Base-by-base conservation (phyloP, 2,329 filamentous ascomycete species). In the Trichoderma sp. region DNA sequence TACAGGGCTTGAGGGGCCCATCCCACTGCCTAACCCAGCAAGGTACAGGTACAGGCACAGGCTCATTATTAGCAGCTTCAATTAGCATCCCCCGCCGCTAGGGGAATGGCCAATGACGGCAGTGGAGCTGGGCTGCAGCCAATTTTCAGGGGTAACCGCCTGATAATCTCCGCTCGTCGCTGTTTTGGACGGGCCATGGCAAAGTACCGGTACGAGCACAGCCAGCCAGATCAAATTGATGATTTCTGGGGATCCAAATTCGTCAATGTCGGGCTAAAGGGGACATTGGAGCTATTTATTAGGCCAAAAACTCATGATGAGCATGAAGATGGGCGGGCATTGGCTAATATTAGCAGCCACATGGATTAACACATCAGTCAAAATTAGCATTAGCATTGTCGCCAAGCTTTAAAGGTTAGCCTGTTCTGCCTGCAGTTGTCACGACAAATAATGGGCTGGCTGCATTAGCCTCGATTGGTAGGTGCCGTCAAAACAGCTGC, bases 101-200 rank as follows among this genome's bases (percentile, higher is more conserved):
- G 51, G 64, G 60, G 64, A 53, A 24, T 53, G 47, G 51, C 64
- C 64, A 67, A 67, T 67, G 64, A 32, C 64, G 21, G 21, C 51
- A 39, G 64, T 57, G 64, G 30, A 57, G 32, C 47, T 53, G 47
- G 51, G 51, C 18, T 57, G 64, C 64, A 56, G 21, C 56, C 51
- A 56, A 60, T 67, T 67, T 67, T 43, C 64, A 67, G 64, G 64
- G 64, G 64, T 57, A 57, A 34, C 64, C 51, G 64, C 64, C 32
- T 67, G 64, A 67, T 67, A 67, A 67, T 67, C 64, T 67, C 64
- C 64, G 64, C 64, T 28, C 43, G 51, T 67, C 64, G 64, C 64
- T 67, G 64, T 67, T 67, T 67, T 39, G 28, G 28, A 24, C 47
- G 24, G 12, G 8, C 18, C 28, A n/a, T 30, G 7, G 28, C 24